Percentiles rank a stretch among this genome's conserved stretches.
Evolutionary conservation across 805 yeast genomes (phyloP).

Genomic region (Ogataea zsoltii): DNA sequence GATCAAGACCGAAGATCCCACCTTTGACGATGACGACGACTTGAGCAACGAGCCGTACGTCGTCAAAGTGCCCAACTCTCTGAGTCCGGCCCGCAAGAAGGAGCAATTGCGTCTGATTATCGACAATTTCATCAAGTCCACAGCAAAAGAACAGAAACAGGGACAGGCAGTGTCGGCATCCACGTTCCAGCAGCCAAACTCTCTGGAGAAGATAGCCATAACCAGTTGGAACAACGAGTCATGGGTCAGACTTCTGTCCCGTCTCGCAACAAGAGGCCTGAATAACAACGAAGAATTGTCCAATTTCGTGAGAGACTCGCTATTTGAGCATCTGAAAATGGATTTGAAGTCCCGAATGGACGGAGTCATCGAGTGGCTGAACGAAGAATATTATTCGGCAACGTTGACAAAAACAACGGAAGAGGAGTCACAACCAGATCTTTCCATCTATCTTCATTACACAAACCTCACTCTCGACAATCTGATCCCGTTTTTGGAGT

Average conservation of each 20-base stretch:
- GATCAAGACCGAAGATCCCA: constrained; percentile 18
- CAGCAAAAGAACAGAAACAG: constrained; percentile 33
- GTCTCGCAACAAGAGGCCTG: constrained; percentile 84
- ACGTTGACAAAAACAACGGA: constrained; percentile 39
- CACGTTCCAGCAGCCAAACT: constrained; percentile 11
- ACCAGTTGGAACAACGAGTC: constrained; percentile 59
- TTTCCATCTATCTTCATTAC: constrained; percentile 60
- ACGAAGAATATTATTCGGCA: constrained; percentile 82
- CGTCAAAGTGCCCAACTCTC: constrained; percentile 57
- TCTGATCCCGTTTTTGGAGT: constrained; percentile 80
- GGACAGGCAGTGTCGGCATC: constrained; percentile 23
- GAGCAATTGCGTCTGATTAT: constrained; percentile 58
- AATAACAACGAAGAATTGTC: constrained; percentile 45
- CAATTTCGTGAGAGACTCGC: constrained; percentile 63
- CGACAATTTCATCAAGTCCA: constrained; percentile 55
- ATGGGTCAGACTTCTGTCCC: constrained; percentile 73
- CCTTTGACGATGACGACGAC: constrained; percentile 32
- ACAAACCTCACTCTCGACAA: constrained; percentile 71
- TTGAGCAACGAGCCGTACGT: constrained; percentile 33
- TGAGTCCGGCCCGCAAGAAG: constrained; percentile 56
- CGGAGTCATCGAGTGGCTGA: constrained; percentile 84
- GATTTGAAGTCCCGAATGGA: constrained; percentile 75
- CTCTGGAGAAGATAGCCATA: constrained; percentile 57
- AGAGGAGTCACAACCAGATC: constrained; percentile 20
- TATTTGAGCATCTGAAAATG: constrained; percentile 70